Evolutionary conservation across 2,329 filamentous ascomycete species (phyloP).

Genomic region (Calonectria ilicicola): DNA sequence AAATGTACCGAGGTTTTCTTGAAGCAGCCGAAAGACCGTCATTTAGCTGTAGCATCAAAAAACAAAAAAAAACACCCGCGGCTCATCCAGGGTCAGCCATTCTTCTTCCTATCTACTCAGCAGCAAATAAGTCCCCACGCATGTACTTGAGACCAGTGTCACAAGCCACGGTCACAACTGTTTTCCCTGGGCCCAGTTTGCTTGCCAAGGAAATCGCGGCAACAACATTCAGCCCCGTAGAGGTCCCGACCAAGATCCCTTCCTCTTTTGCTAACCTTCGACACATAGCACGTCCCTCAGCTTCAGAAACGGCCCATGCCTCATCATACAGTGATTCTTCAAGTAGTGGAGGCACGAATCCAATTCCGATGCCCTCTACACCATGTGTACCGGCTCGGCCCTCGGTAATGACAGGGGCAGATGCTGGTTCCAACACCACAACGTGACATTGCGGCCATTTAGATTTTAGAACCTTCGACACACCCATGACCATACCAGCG

Average conservation of each 20-base stretch:
- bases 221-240: slow-evolving; percentile 4
- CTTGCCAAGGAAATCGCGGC: background rate
- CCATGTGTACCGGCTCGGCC: background rate
- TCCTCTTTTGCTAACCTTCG: background rate
- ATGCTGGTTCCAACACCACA: background rate
- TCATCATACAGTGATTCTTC: background rate
- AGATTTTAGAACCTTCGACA: background rate
- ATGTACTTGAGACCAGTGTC: slow-evolving; percentile 16
- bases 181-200: slow-evolving; percentile 1
- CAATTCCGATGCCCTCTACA: background rate
- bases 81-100: too few relatives aligned
- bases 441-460: background rate
- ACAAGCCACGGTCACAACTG: slow-evolving; percentile 11
- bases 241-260: background rate
- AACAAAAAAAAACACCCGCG: too few relatives aligned
- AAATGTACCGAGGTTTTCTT: too few relatives aligned
- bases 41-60: too few relatives aligned
- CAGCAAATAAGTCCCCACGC: background rate
- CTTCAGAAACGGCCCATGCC: background rate
- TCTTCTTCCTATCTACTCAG: too few relatives aligned
- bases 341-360: background rate
- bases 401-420: background rate
- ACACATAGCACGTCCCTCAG: background rate
- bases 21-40: too few relatives aligned
- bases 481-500: background rate